These are phyloP conservation scores for Vitis rotundifolia DNA, from an alignment of 164 flowering plant genomes.

Conservation along the genomic window DNA sequence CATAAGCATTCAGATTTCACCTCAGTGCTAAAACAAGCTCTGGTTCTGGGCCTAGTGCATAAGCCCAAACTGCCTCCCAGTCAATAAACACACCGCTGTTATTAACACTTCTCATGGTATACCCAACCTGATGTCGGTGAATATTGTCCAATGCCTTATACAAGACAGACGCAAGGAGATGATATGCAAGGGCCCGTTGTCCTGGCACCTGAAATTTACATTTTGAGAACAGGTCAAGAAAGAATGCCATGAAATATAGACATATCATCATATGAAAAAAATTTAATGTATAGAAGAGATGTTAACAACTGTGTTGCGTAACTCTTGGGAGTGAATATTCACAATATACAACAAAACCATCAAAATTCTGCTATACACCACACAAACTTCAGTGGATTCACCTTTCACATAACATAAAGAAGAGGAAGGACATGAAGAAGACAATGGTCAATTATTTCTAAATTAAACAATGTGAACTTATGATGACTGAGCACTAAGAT, in stretches of 20 bases:
- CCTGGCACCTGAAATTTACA: conserved; percentile 73
- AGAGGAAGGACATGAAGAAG: not conserved
- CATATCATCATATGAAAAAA: too few species aligned
- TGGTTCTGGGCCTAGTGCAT: conserved; percentile 96
- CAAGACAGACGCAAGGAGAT: conserved; percentile 74
- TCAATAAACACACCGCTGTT: conserved; percentile 38
- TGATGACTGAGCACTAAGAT: not conserved
- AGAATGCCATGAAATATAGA: too few species aligned
- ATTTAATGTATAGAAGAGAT: too few species aligned
- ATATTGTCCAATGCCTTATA: conserved; percentile 55
- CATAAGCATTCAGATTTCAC: conserved; percentile 26
- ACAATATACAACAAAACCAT: not conserved
- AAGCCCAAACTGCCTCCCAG: conserved; percentile 97
- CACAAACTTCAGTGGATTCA: not conserved
- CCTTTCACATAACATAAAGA: not conserved
- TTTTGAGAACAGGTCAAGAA: too few species aligned
- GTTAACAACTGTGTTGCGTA: too few species aligned
- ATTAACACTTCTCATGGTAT: conserved; percentile 13
- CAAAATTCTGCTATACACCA: not conserved
- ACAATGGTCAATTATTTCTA: not conserved
- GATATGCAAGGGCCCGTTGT: conserved; percentile 81
- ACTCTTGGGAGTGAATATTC: not conserved
- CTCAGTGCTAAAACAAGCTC: conserved; percentile 85
- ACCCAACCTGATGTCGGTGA: conserved; percentile 31
- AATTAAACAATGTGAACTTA: not conserved